phyloP scores from a whole-genome alignment of 257 asterid species.

The Ophiorrhiza pumila region DNA sequence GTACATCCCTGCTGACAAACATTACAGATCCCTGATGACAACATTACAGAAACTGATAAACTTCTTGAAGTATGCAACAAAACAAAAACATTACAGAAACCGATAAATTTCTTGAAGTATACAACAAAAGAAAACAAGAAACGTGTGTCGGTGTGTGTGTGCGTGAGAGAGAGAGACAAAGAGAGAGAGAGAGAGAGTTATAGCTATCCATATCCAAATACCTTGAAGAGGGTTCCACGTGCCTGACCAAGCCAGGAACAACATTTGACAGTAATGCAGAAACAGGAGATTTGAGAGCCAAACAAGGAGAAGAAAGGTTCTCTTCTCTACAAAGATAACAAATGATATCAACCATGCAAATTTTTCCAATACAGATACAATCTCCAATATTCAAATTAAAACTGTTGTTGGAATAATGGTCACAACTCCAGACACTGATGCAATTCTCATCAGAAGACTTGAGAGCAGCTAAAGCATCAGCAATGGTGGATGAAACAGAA shows the following conservation, averaged over 20 bases:
- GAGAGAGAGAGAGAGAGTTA: slow-evolving; percentile 1
- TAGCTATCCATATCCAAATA: slow-evolving; percentile 19
- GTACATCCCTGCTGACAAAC: too few species aligned
- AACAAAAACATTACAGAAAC: slow-evolving; percentile 15
- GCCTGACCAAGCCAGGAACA: slow-evolving; percentile 41
- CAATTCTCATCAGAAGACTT: slow-evolving; percentile 40
- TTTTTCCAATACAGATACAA: slow-evolving; percentile 66
- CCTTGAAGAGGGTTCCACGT: slow-evolving; percentile 71
- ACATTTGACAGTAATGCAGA: slow-evolving; percentile 46
- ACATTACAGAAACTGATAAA: slow-evolving; percentile 11
- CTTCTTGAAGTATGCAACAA: slow-evolving; percentile 1
- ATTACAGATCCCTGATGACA: too few species aligned
- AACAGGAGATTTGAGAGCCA: slow-evolving; percentile 60
- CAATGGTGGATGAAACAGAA: slow-evolving; percentile 54
- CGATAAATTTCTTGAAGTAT: neutral
- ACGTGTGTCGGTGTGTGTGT: too few species aligned
- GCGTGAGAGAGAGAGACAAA: slow-evolving; percentile 11
- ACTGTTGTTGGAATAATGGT: slow-evolving; percentile 34
- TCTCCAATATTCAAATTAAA: slow-evolving; percentile 10
- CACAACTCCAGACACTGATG: slow-evolving; percentile 78
- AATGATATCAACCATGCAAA: slow-evolving; percentile 76
- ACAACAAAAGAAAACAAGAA: slow-evolving; percentile 10
- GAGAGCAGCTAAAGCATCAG: slow-evolving; percentile 63
- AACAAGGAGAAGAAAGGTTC: slow-evolving; percentile 47
- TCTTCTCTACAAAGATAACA: slow-evolving; percentile 61